Conservation (phyloP, 116 monocot genomes). For the Phalaenopsis hybrid region DNA sequence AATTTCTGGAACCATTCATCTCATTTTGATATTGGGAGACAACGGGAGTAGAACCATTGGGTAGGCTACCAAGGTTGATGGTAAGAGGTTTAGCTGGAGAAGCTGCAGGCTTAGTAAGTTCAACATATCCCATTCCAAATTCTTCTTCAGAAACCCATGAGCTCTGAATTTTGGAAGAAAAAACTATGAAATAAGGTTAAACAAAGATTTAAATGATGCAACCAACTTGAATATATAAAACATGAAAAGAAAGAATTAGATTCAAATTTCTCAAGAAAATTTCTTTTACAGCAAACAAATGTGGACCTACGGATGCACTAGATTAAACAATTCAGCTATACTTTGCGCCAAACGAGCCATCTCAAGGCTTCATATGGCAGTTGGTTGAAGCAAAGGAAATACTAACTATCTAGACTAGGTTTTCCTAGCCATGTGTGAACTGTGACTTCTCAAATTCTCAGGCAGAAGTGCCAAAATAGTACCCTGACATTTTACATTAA, state of each 20-base stretch:
- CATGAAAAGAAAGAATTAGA: neutral
- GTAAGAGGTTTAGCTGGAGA: constrained; percentile 37
- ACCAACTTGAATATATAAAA: neutral
- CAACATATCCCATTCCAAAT: constrained; percentile 85
- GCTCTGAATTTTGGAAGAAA: constrained; percentile 28
- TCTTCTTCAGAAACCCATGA: constrained; percentile 96
- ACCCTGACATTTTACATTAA: no score
- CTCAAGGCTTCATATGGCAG: neutral
- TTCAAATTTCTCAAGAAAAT: neutral
- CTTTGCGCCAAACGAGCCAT: neutral
- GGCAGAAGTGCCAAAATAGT: no score
- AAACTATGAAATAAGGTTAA: constrained; percentile 5
- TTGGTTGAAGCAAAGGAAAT: neutral
- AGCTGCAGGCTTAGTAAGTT: constrained; percentile 45
- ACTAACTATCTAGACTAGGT: neutral
- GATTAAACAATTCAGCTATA: neutral
- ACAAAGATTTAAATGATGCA: neutral
- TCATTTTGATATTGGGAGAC: constrained; percentile 25
- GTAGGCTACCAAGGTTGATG: constrained; percentile 19
- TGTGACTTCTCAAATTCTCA: neutral
- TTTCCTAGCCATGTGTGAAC: neutral
- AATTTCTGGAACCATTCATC: constrained; percentile 18
- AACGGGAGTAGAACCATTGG: constrained; percentile 23
- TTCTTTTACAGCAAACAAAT: neutral
- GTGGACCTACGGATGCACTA: neutral